phyloP scores from a whole-genome alignment of 495 filamentous ascomycete genomes.

The Acidiella bohemica region DNA sequence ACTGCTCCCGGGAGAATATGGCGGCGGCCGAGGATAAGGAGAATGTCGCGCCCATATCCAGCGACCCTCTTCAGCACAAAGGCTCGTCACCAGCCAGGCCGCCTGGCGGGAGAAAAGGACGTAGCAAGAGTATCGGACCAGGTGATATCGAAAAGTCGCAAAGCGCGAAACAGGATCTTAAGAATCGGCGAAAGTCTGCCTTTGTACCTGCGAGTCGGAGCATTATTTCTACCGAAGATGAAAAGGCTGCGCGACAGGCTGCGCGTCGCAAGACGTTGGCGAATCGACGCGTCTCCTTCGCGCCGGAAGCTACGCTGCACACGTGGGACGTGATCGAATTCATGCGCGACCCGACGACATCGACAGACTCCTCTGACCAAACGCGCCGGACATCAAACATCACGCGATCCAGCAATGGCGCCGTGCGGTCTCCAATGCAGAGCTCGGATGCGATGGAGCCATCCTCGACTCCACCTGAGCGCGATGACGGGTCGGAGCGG shows the following conservation, averaged over 20 bases:
- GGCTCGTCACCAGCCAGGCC: constrained; percentile 12
- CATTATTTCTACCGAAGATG: constrained; percentile 58
- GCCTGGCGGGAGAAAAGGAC: constrained; percentile 45
- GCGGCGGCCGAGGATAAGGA: constrained; percentile 13
- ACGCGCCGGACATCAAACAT: constrained; percentile 57
- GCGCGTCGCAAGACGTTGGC: constrained; percentile 77
- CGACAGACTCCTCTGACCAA: constrained; percentile 57
- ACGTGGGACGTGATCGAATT: constrained; percentile 95
- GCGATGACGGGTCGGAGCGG: constrained; percentile 43
- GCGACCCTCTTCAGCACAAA: constrained; percentile 11
- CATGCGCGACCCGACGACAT: constrained; percentile 72
- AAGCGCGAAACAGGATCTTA: constrained; percentile 50
- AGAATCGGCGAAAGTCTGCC: constrained; percentile 59
- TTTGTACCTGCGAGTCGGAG: constrained; percentile 51
- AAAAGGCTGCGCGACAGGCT: constrained; percentile 65
- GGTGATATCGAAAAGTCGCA: constrained; percentile 60
- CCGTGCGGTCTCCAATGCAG: constrained; percentile 32
- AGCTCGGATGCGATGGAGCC: constrained; percentile 43
- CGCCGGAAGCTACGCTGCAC: constrained; percentile 91
- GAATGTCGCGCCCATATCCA: constrained; percentile 20
- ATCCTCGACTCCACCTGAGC: constrained; percentile 52
- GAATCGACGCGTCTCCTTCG: constrained; percentile 91
- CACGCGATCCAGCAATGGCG: constrained; percentile 25
- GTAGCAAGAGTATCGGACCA: constrained; percentile 91
- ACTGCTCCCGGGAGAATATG: constrained; percentile 9